A percentile compares a stretch with the other conserved stretches of the same genome.
phyloP scores from a whole-genome alignment of 2,329 filamentous ascomycete species.

The Alternaria postmessia region DNA sequence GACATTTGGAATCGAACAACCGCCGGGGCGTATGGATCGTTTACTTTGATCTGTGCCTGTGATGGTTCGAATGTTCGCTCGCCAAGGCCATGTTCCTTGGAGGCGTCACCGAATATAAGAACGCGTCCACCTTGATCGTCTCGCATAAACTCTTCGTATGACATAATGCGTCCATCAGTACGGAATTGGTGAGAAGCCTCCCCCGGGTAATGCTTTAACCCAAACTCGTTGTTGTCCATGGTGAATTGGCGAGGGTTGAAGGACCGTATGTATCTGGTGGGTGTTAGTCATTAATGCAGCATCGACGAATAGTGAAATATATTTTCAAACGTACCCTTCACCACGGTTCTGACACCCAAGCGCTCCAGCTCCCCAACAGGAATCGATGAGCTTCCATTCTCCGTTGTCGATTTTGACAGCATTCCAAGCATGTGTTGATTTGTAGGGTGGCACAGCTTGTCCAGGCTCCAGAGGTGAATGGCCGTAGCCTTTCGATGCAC shows the following conservation, averaged over 20 bases:
- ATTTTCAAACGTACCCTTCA: constrained; percentile 61
- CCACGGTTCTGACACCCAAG: constrained; percentile 52
- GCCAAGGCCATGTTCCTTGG: constrained; percentile 59
- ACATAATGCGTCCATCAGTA: constrained; percentile 70
- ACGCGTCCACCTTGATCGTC: constrained; percentile 60
- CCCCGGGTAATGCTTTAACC: constrained; percentile 77
- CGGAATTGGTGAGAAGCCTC: constrained; percentile 76
- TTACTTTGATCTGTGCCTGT: constrained; percentile 67
- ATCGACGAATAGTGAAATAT: constrained; percentile 6
- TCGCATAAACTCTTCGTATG: constrained; percentile 84
- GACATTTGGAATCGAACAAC: constrained; percentile 80
- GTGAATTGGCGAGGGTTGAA: constrained; percentile 70
- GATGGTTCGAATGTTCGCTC: constrained; percentile 69
- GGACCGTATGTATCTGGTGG: constrained; percentile 65
- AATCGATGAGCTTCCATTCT: constrained; percentile 89
- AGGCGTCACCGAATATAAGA: constrained; percentile 41
- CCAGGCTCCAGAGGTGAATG: constrained; percentile 70
- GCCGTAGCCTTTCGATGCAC: constrained; percentile 88
- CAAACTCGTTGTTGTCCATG: constrained; percentile 80
- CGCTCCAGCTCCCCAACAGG: constrained; percentile 90
- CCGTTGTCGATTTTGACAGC: constrained; percentile 86
- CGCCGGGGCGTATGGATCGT: constrained; percentile 54
- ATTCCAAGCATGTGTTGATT: constrained; percentile 86
- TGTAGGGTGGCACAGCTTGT: constrained; percentile 69
- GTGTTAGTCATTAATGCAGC: constrained; percentile 3